Conservation (phyloP, 129 eudicot species). For the Lonicera japonica region DNA sequence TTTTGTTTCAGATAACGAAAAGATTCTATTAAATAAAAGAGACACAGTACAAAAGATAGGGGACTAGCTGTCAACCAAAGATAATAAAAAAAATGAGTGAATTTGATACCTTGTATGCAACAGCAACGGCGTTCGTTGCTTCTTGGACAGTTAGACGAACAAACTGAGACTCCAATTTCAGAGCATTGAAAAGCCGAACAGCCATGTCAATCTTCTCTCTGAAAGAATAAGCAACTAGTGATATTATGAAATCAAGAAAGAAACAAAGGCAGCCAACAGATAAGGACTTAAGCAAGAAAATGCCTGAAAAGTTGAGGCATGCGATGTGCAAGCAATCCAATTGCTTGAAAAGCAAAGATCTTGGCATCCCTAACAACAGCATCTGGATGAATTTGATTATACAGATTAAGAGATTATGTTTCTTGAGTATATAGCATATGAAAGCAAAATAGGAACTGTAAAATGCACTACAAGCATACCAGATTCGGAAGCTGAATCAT, state of each 20-base stretch:
- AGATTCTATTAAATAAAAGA: too few species aligned
- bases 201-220: conserved; percentile 94
- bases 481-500: conserved; percentile 63
- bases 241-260: conserved; percentile 6
- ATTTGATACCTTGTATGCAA: conserved; percentile 67
- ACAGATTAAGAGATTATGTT: conserved; percentile 3
- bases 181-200: conserved; percentile 78
- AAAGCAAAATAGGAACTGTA: background rate
- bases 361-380: conserved; percentile 69
- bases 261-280: conserved; percentile 4
- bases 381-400: conserved; percentile 41
- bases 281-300: background rate
- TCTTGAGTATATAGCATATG: background rate
- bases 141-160: conserved; percentile 84
- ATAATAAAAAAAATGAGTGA: background rate
- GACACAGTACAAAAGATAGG: too few species aligned
- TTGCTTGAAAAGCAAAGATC: conserved; percentile 84
- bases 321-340: conserved; percentile 88
- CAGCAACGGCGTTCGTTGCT: conserved; percentile 81
- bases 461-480: conserved; percentile 36
- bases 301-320: conserved; percentile 95
- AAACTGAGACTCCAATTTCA: conserved; percentile 68
- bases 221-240: conserved; percentile 14
- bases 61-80: conserved; percentile 2
- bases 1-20: too few species aligned